Base-by-base conservation (phyloP, 2,329 filamentous ascomycete species). In the Torrubiella hemipterigena region DNA sequence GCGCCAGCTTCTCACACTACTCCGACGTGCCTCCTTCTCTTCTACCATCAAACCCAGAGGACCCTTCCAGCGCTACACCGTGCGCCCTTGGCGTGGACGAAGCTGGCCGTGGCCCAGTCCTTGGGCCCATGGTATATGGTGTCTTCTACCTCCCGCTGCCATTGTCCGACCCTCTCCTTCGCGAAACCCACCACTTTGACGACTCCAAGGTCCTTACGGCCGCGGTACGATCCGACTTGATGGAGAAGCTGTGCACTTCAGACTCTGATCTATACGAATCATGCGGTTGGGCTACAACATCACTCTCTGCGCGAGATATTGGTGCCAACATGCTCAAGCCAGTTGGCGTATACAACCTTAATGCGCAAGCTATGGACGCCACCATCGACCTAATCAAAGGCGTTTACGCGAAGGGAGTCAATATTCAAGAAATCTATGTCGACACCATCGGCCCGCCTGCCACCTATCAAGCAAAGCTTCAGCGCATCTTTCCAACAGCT, bases 311-410 rank as follows among this genome's bases (percentile, higher is more conserved):
- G 7, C 73, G 79, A 27, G 82, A 89, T 58, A 93, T 94, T 45
- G 73, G 69, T 24, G 71, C 84, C 7, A 72, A 73, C 45, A 93
- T 93, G 83, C 64, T 91, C 46, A 67, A 70, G 8, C 69, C 76
- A 3, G 61, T 63, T 7, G 61, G 59, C 13, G 52, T 63, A 4
- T 93, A 95, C 60, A 98, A 98, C 52, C 73, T 98, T 41, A 98
- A 98, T 52, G 85, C 86, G 5, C 91, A 98, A 56, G 89, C 89
- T 13, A 81, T 91, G 74, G 87, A 94, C 54, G 83, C 89, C 4
- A 96, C 89, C 0, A 74, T 93, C 16, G 72, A 73, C 23, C 65
- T 98, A 31, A 89, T 96, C 47, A 66, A 74, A 33, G 77, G 76
- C 21, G 81, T 94, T 4, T 68, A 91, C 21, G 75, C 73, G 7